Evolutionary conservation across 192 early-diverging fungal species (phyloP), one percentile per base, ranked within the genome.

Genomic region (Glomus cerebriforme): DNA sequence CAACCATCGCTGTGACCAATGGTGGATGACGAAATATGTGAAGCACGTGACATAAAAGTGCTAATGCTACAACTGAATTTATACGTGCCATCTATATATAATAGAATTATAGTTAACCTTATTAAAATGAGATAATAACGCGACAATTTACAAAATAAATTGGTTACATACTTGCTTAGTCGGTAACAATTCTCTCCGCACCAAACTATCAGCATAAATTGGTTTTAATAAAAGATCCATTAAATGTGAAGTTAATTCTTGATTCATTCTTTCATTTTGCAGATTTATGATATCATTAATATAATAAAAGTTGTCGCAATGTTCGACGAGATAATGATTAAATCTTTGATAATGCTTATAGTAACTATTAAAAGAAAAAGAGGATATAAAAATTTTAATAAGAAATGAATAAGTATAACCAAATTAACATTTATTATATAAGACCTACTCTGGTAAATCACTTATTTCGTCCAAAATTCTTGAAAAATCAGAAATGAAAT

Each of bases 291-390:
- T 86, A 60, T 91, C 89, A 79, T 90, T 91, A 73, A 91, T 81
- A 67, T 91, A 91, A 39, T 88, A 88, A 34, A 91, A 85, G 49
- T 87, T 86, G 10, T 89, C 90, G 81, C 89, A 87, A 77, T 91
- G 90, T 79, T 86, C 86, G 24, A 88, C 90, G 3, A 91, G 84
- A 26, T 88, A 84, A 68, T 87, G 84, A 80, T 91, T 88, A 26
- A 91, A 80, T 76, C 82, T 82, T 49, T 77, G 78, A 63, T 63
- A 71, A 29, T 77, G 79, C 29, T 77, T 75, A 49, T 84, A 75
- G 15, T 80, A 76, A 64, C 15, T 72, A 66, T 45, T 27, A 62
- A 45, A 12, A 3, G 45, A n/a, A 31, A 7, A 5, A 62, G 60
- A 32, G 59, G 4, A 8, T 43, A 62, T 32, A 19, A 59, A 75